phyloP scores from a whole-genome alignment of 441 rosid species.

The Populus tomentosa region DNA sequence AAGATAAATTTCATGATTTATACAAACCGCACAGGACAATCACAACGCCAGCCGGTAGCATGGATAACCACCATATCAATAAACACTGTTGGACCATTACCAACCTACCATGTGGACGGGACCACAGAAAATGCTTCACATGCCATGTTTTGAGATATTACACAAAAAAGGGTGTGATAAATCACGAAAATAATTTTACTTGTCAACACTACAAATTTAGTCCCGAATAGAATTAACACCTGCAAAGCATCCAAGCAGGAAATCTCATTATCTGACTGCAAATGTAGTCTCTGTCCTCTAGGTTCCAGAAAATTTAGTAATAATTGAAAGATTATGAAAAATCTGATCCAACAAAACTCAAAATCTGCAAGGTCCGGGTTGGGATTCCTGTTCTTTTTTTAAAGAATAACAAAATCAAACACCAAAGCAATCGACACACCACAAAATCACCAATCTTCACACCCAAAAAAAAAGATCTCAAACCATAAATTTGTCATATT shows the following conservation, averaged over 20 bases:
- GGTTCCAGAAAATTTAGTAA: background rate
- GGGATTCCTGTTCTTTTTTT: background rate
- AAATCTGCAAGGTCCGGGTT: background rate
- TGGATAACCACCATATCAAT: background rate
- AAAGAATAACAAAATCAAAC: constrained; percentile 16
- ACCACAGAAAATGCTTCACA: constrained; percentile 23
- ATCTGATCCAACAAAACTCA: constrained; percentile 3
- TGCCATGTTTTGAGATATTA: constrained; percentile 16
- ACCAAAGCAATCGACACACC: constrained; percentile 17
- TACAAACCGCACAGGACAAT: background rate
- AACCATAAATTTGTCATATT: constrained; percentile 15
- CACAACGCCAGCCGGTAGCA: background rate
- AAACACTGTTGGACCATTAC: background rate
- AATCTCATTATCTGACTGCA: background rate
- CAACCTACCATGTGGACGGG: constrained; percentile 11
- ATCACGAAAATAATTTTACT: background rate
- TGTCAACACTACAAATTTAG: background rate
- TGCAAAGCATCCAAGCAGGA: background rate
- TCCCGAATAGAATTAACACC: background rate
- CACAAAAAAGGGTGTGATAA: background rate
- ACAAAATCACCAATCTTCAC: constrained; percentile 4
- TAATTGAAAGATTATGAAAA: background rate
- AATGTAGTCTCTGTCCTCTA: background rate
- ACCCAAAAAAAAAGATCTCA: constrained; percentile 6
- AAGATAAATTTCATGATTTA: background rate